phyloP scores from a whole-genome alignment of 1,284 basidiomycete genomes.

The Cryptococcus hybrid region DNA sequence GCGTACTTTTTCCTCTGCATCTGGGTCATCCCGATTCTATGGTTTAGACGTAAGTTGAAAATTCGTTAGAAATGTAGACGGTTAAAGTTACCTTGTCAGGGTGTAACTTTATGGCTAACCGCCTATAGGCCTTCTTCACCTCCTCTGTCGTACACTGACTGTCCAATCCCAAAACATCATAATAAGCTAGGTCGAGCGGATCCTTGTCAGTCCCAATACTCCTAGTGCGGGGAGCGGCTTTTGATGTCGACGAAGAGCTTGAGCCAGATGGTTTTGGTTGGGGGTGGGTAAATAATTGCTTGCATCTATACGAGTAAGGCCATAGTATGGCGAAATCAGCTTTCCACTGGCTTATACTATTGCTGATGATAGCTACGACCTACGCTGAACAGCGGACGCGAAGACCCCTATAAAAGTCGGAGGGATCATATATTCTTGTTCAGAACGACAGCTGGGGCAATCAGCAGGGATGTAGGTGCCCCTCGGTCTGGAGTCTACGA shows the following conservation, averaged over 20 bases:
- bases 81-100: slow-evolving; percentile 51
- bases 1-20: slow-evolving; percentile 73
- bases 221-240: slow-evolving; percentile 54
- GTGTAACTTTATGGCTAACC: slow-evolving; percentile 76
- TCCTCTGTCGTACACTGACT: slow-evolving; percentile 45
- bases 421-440: slow-evolving; percentile 73
- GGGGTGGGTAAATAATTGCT: slow-evolving; percentile 36
- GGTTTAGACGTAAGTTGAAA: slow-evolving; percentile 1
- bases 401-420: slow-evolving; percentile 63
- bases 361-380: slow-evolving; percentile 5
- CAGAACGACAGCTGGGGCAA: slow-evolving; percentile 58
- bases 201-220: slow-evolving; percentile 73
- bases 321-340: background rate
- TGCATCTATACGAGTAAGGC: slow-evolving; percentile 19
- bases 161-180: slow-evolving; percentile 55
- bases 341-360: no score
- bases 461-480: slow-evolving; percentile 43
- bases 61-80: background rate
- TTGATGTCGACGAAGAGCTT: slow-evolving; percentile 10
- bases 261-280: slow-evolving; percentile 32
- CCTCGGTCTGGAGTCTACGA: slow-evolving; percentile 47
- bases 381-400: slow-evolving; percentile 70
- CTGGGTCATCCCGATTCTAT: slow-evolving; percentile 87
- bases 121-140: slow-evolving; percentile 94
- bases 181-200: slow-evolving; percentile 85